phyloP scores from a whole-genome alignment of 2,329 filamentous ascomycete genomes.

The Colletotrichum sp. region DNA sequence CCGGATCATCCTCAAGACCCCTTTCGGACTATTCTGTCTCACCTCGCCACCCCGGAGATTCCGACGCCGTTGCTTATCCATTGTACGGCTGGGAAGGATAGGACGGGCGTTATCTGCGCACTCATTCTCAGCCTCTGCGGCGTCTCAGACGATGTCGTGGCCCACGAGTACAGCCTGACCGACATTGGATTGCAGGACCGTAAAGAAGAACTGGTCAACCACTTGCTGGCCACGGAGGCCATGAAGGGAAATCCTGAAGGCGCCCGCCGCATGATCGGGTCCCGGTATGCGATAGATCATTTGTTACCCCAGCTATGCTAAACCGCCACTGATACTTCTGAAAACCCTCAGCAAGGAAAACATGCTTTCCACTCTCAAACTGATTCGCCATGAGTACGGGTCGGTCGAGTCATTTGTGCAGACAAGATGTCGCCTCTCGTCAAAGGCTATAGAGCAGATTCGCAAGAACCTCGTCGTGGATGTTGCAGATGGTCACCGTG shows the following conservation, averaged over 20 bases:
- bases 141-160: conserved; percentile 63
- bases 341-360: conserved; percentile 42
- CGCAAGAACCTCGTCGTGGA: conserved; percentile 52
- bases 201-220: conserved; percentile 54
- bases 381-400: conserved; percentile 65
- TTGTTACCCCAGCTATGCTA: background rate
- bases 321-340: background rate
- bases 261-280: conserved; percentile 50
- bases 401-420: conserved; percentile 68
- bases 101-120: conserved; percentile 74
- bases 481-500: background rate
- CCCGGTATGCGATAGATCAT: conserved; percentile 37
- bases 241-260: conserved; percentile 49
- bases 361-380: conserved; percentile 54
- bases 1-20: conserved; percentile 24
- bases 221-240: conserved; percentile 54
- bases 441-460: conserved; percentile 58
- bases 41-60: conserved; percentile 51
- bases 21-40: conserved; percentile 59
- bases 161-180: conserved; percentile 72
- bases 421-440: conserved; percentile 60
- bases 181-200: conserved; percentile 63
- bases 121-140: conserved; percentile 69
- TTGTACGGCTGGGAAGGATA: conserved; percentile 80
- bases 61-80: conserved; percentile 66